These are phyloP conservation scores for Pseudocercospora cruenta DNA, from an alignment of 2,329 filamentous ascomycete genomes.

Conservation along the genomic window DNA sequence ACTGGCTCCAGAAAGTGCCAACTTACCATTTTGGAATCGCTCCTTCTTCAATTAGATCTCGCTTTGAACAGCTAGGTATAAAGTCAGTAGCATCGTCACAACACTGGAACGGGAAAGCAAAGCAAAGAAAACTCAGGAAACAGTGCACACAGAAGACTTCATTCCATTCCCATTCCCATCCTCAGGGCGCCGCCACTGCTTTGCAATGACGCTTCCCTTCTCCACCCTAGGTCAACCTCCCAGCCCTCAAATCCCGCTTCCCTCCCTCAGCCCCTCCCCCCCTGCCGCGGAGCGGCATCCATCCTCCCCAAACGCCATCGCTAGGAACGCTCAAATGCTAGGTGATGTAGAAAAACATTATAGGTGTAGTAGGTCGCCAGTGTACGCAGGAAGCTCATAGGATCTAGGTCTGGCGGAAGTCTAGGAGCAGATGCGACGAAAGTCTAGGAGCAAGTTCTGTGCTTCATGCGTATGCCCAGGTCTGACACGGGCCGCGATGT, in stretches of 20 bases:
- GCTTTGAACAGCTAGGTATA: too few species aligned
- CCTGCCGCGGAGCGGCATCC: neutral
- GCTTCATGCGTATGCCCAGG: neutral
- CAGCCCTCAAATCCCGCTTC: neutral
- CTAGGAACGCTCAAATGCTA: neutral
- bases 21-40: too few species aligned
- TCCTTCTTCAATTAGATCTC: too few species aligned
- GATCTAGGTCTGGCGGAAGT: neutral
- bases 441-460: neutral
- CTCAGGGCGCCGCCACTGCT: too few species aligned
- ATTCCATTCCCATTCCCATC: too few species aligned
- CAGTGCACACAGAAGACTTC: too few species aligned
- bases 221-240: neutral
- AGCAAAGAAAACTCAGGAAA: too few species aligned
- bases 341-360: constrained; percentile 1
- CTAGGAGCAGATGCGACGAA: neutral
- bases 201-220: neutral
- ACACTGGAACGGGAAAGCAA: too few species aligned
- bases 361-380: neutral
- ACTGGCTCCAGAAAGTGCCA: too few species aligned
- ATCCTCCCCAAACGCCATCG: neutral
- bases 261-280: neutral
- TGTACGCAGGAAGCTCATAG: neutral
- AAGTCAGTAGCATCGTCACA: too few species aligned
- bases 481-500: neutral